Percentiles rank a stretch among this genome's conserved stretches.
Evolutionary conservation across 208 protist genomes (phyloP).

Genomic region (Entamoeba dispar): DNA sequence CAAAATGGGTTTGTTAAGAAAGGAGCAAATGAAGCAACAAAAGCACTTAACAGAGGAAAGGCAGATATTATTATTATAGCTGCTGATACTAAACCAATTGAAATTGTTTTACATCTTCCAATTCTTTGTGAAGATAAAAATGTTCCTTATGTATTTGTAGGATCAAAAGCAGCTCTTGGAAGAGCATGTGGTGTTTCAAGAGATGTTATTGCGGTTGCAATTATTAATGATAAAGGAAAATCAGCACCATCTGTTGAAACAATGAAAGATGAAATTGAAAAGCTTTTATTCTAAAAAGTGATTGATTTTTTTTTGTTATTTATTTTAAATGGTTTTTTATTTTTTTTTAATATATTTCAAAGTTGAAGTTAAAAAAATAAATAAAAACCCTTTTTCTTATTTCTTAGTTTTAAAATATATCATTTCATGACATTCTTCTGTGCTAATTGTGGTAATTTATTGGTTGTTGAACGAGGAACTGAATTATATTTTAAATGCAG

Average conservation of each 20-base stretch:
- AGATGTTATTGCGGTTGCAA: conserved; percentile 78
- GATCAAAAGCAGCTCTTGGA: conserved; percentile 80
- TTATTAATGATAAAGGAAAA: conserved; percentile 46
- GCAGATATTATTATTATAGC: conserved; percentile 93
- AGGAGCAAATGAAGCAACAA: conserved; percentile 96
- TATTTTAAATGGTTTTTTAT: background rate
- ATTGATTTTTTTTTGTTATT: background rate
- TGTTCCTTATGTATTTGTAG: conserved; percentile 98
- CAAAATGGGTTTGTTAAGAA: conserved; percentile 58
- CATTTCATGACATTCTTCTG: background rate
- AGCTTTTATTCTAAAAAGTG: background rate
- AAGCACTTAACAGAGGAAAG: conserved; percentile 89
- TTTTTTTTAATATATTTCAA: no score
- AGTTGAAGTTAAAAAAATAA: no score
- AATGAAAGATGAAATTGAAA: background rate
- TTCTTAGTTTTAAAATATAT: no score
- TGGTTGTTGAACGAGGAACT: background rate
- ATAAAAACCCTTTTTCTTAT: no score
- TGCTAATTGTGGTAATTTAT: background rate
- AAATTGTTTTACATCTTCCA: conserved; percentile 97
- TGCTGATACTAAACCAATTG: conserved; percentile 94
- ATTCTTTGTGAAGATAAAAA: conserved; percentile 98
- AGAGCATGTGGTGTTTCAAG: conserved; percentile 81
- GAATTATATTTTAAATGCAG: background rate
- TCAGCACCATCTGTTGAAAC: background rate